Conservation (phyloP, 345 rosid species). For the Lepidium aucheri region DNA sequence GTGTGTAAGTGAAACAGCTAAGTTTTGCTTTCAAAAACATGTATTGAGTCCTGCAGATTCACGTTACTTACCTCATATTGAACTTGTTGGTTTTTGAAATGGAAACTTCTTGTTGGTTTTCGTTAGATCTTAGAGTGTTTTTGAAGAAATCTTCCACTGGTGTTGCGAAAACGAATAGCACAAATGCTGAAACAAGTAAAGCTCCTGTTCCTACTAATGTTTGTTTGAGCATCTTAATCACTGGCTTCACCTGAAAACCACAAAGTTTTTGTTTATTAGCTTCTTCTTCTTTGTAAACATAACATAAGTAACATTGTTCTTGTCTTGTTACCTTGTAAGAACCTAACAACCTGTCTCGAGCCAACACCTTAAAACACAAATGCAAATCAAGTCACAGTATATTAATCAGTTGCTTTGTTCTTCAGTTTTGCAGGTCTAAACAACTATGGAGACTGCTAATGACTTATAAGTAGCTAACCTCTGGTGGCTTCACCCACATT, state of each 20-base stretch:
- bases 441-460: too few relatives aligned
- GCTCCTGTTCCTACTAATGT: slow-evolving; percentile 81
- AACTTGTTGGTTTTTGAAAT: slow-evolving; percentile 49
- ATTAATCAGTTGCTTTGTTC: too few relatives aligned
- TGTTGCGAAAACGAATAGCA: slow-evolving; percentile 67
- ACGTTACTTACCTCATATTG: slow-evolving; percentile 46
- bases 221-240: slow-evolving; percentile 76
- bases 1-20: neutral
- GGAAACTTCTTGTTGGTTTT: slow-evolving; percentile 30
- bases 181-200: slow-evolving; percentile 57
- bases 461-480: slow-evolving; percentile 39
- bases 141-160: slow-evolving; percentile 69
- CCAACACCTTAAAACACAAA: slow-evolving; percentile 55
- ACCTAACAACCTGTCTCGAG: slow-evolving; percentile 88
- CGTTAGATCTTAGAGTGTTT: slow-evolving; percentile 29
- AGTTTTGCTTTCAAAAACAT: neutral
- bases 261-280: neutral
- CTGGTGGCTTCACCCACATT: slow-evolving; percentile 97
- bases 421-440: too few relatives aligned
- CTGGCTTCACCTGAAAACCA: slow-evolving; percentile 71
- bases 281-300: neutral
- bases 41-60: neutral
- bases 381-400: neutral
- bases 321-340: slow-evolving; percentile 67
- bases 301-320: neutral